Base-by-base conservation (phyloP, 169 alveolate genomes). In the Plasmodium gallinaceum region DNA sequence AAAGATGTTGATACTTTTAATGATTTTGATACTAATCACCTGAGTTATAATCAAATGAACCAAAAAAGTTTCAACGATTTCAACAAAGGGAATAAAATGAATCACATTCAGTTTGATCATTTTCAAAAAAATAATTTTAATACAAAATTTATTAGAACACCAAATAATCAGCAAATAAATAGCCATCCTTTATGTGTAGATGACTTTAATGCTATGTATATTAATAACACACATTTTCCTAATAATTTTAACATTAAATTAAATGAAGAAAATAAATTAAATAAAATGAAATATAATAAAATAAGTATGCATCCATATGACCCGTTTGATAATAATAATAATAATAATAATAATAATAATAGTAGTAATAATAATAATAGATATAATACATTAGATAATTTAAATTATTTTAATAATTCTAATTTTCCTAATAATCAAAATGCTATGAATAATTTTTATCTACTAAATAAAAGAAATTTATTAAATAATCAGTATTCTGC, bases 261-360 rank as follows among this genome's bases (percentile, higher is more conserved):
- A 26, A 83, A n/a, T 32, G 85, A 54, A 26, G 91, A 83, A n/a
- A 42, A 37, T 20, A 85, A 83, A 61, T 10, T 68, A 10, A 71
- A 45, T 61, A 83, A 83, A 68, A 68, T 83, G 74, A 83, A 83
- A 71, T 83, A 61, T 7, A 83, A 62, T 32, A 70, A 68, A 48
- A 57, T 85, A 14, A 61, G 64, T 57, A 42, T 83, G 74, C 68
- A 68, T 42, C 22, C 70, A 9, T 83, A 68, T 24, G 91, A 66
- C n/a, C 91, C 91, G 16, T 83, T 83, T 61, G 83, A 83, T 68
- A 83, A 42, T 52, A 57, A 42, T 39, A 80, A n/a, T 24, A 52
- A 7, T 45, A 12, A n/a, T 20, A 32, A 14, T 16, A 57, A 46
- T 10, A 61, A 45, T 43, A 74, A 68, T 26, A 48, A 80, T 22